Conservation (phyloP, 495 filamentous ascomycete genomes). For the Tuber calosporum region DNA sequence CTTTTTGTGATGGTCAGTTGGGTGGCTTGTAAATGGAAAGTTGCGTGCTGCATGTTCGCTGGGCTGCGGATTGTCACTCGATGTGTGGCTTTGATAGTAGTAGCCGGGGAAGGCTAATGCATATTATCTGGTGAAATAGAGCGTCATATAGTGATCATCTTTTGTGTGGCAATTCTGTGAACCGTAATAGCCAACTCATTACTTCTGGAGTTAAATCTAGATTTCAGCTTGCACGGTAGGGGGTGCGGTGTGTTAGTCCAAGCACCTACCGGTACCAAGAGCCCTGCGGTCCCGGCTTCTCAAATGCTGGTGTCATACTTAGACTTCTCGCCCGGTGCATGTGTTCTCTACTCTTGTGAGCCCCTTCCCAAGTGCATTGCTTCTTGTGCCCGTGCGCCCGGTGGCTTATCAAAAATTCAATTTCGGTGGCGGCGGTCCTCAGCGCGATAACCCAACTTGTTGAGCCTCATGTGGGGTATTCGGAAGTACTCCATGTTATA, state of each 20-base stretch:
- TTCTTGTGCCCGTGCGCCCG: no score
- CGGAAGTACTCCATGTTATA: background rate
- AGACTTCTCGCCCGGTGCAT: no score
- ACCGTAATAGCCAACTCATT: background rate
- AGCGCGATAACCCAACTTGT: no score
- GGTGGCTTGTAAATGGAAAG: conserved; percentile 2
- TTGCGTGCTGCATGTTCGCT: background rate
- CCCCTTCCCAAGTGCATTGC: no score
- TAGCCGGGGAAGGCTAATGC: background rate
- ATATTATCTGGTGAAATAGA: background rate
- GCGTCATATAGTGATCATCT: background rate
- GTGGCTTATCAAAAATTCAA: no score
- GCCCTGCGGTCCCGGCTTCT: background rate
- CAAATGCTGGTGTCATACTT: background rate
- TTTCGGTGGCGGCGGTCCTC: no score
- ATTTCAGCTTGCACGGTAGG: background rate
- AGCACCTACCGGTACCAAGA: background rate
- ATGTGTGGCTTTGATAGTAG: background rate
- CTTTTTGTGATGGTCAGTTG: background rate
- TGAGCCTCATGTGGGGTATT: background rate
- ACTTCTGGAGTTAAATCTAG: background rate
- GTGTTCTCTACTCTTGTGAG: no score
- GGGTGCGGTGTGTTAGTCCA: background rate
- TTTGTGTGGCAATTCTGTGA: background rate
- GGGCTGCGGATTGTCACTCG: background rate